Evolutionary conservation across 768 basidiomycete genomes (phyloP), one percentile per base, ranked within the genome.

Genomic region (Boletus tomentosulus): DNA sequence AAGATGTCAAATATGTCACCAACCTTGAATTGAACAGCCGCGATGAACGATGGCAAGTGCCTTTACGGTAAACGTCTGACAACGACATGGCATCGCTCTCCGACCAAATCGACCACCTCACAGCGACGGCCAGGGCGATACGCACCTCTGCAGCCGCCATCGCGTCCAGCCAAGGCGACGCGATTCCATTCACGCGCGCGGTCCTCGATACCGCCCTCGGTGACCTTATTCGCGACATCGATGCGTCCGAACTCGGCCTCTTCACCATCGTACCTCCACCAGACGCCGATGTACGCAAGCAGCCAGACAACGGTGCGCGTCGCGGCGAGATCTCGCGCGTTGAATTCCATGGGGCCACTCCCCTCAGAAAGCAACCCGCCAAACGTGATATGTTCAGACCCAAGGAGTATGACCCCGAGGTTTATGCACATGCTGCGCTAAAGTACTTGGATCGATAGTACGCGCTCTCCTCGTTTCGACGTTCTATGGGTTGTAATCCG

Each of bases 401-500:
- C 16, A 62, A 67, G 35, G 83, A 84, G 22, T 72, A 79, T 8
- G 84, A 87, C 24, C 87, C 89, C 6, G 88, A 90, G 66, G 76
- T 87, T 13, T 90, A 89, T 66, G 86, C 83, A 0, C 75, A 82
- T 55, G 89, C 89, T 9, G 87, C 89, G 0, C 64, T 87, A 56
- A 89, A 84, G 68, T 89, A 85, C 61, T 74, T 92, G 50, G 84
- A 88, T 64, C 80, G 83, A 66, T 92, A 88, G 88, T 89, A 62
- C 65, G 88, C 75, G 33, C 46, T 6, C 27, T 38, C 4, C 35
- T 19, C 9, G n/a, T 13, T 28, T 44, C 15, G 6, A 34, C 51
- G 34, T 34, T 51, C 45, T 19, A 39, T 52, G 43, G 33, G 77
- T 37, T 73, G 59, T 70, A 75, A 56, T 62, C 69, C 30, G 30